Conservation (phyloP, 192 early-diverging fungal genomes). For the Entomortierella beljakovae region DNA sequence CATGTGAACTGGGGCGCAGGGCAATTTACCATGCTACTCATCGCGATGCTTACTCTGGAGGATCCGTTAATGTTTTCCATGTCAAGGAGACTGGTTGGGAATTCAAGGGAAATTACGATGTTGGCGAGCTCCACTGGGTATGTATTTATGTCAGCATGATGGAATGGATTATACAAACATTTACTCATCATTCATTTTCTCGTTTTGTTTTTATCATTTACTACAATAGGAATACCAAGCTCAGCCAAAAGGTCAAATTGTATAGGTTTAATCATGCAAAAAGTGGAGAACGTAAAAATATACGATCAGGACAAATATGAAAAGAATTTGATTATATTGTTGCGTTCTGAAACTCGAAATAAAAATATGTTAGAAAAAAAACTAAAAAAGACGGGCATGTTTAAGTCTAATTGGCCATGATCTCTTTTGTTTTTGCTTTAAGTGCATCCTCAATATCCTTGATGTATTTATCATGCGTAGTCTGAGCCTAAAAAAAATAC, state of each 20-base stretch:
- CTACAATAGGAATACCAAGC: slow-evolving; percentile 31
- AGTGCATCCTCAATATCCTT: slow-evolving; percentile 72
- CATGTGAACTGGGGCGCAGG: slow-evolving; percentile 89
- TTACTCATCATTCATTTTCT: too few relatives aligned
- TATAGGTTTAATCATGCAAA: slow-evolving; percentile 12
- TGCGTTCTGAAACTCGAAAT: slow-evolving; percentile 15
- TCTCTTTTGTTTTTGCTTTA: slow-evolving; percentile 77
- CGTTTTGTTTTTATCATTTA: background rate
- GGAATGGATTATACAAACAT: too few relatives aligned
- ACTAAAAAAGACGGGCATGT: background rate
- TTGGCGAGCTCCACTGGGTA: slow-evolving; percentile 85
- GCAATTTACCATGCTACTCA: slow-evolving; percentile 97
- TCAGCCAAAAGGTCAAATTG: slow-evolving; percentile 44
- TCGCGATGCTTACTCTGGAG: slow-evolving; percentile 94
- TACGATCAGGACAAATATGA: slow-evolving; percentile 4
- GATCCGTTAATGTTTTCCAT: slow-evolving; percentile 90
- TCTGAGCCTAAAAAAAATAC: slow-evolving; percentile 60
- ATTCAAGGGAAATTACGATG: slow-evolving; percentile 85
- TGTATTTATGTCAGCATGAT: background rate
- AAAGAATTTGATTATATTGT: background rate
- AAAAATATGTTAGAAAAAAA: slow-evolving; percentile 10
- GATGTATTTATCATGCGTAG: slow-evolving; percentile 71
- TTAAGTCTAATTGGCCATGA: slow-evolving; percentile 54
- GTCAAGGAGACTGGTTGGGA: slow-evolving; percentile 93
- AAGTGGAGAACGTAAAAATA: slow-evolving; percentile 13